Conservation (phyloP, 257 asterid genomes). For the Anisodus tanguticus region DNA sequence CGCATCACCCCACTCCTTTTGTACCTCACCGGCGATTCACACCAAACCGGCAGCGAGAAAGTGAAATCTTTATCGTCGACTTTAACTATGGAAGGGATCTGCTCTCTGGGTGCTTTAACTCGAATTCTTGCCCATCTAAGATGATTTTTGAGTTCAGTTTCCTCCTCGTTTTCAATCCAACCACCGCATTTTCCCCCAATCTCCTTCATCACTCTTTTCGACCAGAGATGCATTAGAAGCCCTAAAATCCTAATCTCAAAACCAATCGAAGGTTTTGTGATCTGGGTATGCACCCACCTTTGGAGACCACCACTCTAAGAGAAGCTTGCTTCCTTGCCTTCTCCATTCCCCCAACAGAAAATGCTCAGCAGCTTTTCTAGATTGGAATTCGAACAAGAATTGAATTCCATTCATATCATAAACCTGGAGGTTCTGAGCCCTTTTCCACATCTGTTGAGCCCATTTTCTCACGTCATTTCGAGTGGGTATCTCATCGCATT, state of each 20-base stretch:
- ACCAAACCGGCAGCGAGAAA: background rate
- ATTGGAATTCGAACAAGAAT: background rate
- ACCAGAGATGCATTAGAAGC: too few relatives aligned
- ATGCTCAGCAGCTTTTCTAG: background rate
- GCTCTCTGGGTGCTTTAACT: background rate
- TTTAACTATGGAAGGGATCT: background rate
- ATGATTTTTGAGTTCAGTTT: background rate
- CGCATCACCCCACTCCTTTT: background rate
- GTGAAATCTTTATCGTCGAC: background rate
- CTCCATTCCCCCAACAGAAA: background rate
- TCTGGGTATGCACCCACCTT: background rate
- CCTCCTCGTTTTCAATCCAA: background rate
- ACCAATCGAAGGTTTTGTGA: background rate
- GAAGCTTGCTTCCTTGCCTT: background rate
- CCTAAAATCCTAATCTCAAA: background rate
- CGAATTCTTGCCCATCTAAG: background rate
- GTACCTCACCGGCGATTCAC: background rate
- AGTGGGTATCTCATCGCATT: background rate
- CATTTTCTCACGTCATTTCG: too few relatives aligned
- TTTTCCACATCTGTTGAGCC: background rate
- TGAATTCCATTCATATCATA: background rate
- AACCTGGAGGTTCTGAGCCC: background rate
- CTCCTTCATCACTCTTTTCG: background rate
- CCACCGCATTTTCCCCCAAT: background rate
- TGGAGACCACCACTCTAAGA: background rate